Base-by-base conservation (phyloP, 108 stramenopile genomes). In the Conticribra guillardii region DNA sequence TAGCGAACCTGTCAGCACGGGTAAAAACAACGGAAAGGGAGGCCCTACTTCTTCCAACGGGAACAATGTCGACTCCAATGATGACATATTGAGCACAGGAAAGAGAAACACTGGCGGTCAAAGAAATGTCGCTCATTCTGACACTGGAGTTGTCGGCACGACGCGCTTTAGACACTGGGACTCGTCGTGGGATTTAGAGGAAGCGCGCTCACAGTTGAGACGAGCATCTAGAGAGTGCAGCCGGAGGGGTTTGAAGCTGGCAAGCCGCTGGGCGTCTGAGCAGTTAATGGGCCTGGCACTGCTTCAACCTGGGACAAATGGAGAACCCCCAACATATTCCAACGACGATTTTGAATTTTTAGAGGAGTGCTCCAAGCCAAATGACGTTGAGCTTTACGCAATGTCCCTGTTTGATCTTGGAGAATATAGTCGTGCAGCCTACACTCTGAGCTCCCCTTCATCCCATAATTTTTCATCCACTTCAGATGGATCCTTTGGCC, bases 181-280 rank as follows among this genome's bases (percentile, higher is more conserved):
- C 1, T 34, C 54, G 24, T 45, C 66, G 5, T 75, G 74, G 74
- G 60, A 67, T 48, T 4, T 75, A n/a, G 15, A 75, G 15, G 48
- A 66, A n/a, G 69, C 77, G 2, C 47, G 69, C 7, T 16, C 26
- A 29, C 69, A 61, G 27, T 49, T 79, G 24, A 56, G 77, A 51
- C 50, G 64, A 47, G 77, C 77, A 4, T 53, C 69, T 4, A 4
- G 51, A 32, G 69, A 71, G 61, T 79, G 77, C 65, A 41, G 64
- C 44, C 54, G 62, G n/a, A 58, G 77, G 44, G 69, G 90, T 22
- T 72, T 93, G 51, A 91, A 91, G 67, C 41, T 90, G 31, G 87
- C 90, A 0, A 76, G 89, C 63, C 85, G 88, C 49, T 96, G 90
- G 90, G 89, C 91, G 11, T 83, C 88, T 27, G 91, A 91, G 52